Base-by-base conservation (phyloP, 805 yeast species). In the Saccharomyces mikatae region DNA sequence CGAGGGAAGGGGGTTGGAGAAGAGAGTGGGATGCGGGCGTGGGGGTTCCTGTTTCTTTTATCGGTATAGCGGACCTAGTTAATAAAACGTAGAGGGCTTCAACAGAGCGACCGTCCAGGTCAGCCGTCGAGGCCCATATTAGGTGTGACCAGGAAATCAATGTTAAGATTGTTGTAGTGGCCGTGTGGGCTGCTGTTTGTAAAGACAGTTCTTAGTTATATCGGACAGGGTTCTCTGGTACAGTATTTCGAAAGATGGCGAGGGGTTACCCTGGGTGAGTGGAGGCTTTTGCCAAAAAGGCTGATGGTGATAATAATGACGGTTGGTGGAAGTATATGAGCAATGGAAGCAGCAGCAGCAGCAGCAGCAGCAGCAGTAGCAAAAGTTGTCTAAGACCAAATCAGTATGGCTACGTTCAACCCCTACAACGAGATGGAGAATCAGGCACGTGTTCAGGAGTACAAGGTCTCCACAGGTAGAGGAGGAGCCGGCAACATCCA, bases 401-500 rank as follows among this genome's bases (percentile, higher is more conserved):
- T n/a, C 10, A 36, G 24, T 11, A 36, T 36, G 44, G 44, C 44
- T 36, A 36, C 44, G 44, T 36, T 36, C 44, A 21, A 36, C 44
- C 44, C 44, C 22, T 4, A 36, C 13, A 36, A 36, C 44, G 24
- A 36, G 24, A 36, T 36, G 24, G 44, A 36, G 24, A 36, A 36
- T 24, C 44, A 36, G 44, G 22, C 44, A 36, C 44, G 24, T 21
- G 22, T 36, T 9, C 44, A 36, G 48, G 52, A 41, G 27, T 65
- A 59, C 52, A 59, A 51, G 55, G 54, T 69, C 13, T 62, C 88
- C n/a, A 85, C 90, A 0, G 91, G 91, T 4, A 76, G 92, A 59
- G 92, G 92, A 10, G 92, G 92, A 9, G 85, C 86, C 1, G 91
- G 91, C 5, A 86, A 86, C 67, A 80, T 85, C 53, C 73, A 77